Evolutionary conservation across 1,284 basidiomycete species (phyloP).

Genomic region (Puccinia hordei): DNA sequence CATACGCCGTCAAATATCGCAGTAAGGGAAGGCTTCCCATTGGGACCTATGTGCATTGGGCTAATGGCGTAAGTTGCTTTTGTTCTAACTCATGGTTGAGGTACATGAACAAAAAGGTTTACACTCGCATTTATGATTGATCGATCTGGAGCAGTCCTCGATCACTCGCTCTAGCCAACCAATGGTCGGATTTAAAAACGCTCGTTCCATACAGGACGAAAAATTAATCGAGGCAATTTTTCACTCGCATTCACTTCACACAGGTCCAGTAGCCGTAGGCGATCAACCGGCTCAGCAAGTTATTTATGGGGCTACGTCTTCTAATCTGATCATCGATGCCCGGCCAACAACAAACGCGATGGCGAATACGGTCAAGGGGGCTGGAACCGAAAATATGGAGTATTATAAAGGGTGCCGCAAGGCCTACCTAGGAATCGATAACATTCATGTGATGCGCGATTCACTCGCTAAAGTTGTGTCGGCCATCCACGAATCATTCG

Average conservation of each 20-base stretch:
- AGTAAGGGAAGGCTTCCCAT: constrained; percentile 92
- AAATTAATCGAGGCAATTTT: constrained; percentile 96
- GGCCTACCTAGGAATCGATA: constrained; percentile 94
- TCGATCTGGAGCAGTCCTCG: constrained; percentile 70
- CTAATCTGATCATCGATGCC: constrained; percentile 96
- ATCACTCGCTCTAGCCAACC: constrained; percentile 97
- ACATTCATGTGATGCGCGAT: constrained; percentile 88
- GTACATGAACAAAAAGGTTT: constrained; percentile 51
- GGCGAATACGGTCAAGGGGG: constrained; percentile 95
- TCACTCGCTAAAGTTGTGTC: constrained; percentile 82
- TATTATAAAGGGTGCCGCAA: constrained; percentile 77
- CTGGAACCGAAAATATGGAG: constrained; percentile 99
- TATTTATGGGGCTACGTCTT: constrained; percentile 89
- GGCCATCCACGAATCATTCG: constrained; percentile 71
- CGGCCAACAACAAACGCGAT: constrained; percentile 94
- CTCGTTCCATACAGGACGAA: constrained; percentile 94
- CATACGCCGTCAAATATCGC: constrained; percentile 90
- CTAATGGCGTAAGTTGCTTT: constrained; percentile 71
- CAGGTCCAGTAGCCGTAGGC: constrained; percentile 61
- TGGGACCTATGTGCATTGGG: constrained; percentile 94
- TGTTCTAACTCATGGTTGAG: background rate
- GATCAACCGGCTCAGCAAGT: constrained; percentile 55
- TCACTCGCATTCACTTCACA: constrained; percentile 78
- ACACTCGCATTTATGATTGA: background rate
- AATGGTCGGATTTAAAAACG: constrained; percentile 94